Percentiles rank a stretch among this genome's conserved stretches.
Conservation (phyloP, 306 rosid genomes). For the Trichosanthes cucumerina region DNA sequence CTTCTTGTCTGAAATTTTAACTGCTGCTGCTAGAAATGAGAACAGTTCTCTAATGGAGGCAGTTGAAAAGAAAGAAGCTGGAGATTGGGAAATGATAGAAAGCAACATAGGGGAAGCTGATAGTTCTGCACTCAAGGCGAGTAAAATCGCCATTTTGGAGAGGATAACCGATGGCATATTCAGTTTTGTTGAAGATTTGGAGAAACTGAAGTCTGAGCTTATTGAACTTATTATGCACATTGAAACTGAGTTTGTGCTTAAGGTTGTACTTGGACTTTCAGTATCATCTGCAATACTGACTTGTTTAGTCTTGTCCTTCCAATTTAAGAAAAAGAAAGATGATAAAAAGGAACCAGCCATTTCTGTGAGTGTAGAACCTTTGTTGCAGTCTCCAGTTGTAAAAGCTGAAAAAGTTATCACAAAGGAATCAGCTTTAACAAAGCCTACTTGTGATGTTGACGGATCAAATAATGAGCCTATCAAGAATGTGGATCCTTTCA, state of each 20-base stretch:
- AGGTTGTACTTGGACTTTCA: constrained; percentile 16
- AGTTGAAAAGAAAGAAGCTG: constrained; percentile 4
- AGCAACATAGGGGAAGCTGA: background rate
- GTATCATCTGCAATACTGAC: constrained; percentile 7
- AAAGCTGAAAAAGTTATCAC: background rate
- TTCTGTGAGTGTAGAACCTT: background rate
- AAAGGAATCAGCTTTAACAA: background rate
- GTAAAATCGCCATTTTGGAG: background rate
- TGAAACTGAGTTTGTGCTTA: background rate
- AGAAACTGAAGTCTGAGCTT: constrained; percentile 9
- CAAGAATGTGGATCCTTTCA: background rate
- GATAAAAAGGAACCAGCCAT: background rate
- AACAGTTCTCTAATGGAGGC: background rate
- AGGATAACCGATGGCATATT: background rate
- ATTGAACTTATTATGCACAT: background rate
- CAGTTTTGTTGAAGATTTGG: background rate
- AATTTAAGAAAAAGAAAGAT: background rate
- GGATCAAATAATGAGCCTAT: background rate
- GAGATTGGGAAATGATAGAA: constrained; percentile 8
- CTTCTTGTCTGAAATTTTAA: background rate
- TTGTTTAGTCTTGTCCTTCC: background rate
- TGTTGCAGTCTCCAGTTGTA: background rate
- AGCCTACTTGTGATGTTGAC: background rate
- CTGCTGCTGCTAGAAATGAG: background rate
- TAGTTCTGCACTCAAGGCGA: background rate